Conservation (phyloP, 2,329 filamentous ascomycete genomes). For the Colletotrichum sublineola region DNA sequence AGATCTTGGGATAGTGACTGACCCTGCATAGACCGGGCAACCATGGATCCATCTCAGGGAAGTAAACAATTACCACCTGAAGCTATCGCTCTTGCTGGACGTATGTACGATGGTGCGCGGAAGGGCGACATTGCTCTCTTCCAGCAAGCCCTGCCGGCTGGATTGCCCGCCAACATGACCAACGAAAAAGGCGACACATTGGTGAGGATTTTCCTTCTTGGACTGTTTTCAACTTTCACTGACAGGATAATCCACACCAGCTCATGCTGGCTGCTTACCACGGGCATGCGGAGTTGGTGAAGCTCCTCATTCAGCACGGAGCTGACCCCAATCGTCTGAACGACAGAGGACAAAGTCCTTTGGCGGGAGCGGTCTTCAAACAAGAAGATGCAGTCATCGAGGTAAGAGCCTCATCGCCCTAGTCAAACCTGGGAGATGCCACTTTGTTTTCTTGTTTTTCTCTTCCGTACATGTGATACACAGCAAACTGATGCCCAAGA, state of each 20-base stretch:
- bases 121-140: slow-evolving; percentile 70
- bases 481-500: background rate
- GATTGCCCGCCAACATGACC: slow-evolving; percentile 77
- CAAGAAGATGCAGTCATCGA: slow-evolving; percentile 74
- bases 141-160: slow-evolving; percentile 73
- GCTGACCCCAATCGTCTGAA: slow-evolving; percentile 78
- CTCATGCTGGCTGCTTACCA: slow-evolving; percentile 82
- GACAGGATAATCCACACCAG: slow-evolving; percentile 49
- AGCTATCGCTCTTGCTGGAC: slow-evolving; percentile 74
- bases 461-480: background rate
- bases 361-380: slow-evolving; percentile 82
- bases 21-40: background rate
- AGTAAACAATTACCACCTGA: slow-evolving; percentile 66
- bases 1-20: background rate
- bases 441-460: too few species aligned
- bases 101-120: slow-evolving; percentile 77
- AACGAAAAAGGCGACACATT: slow-evolving; percentile 82
- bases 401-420: slow-evolving; percentile 49
- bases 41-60: slow-evolving; percentile 20
- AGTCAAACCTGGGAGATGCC: too few species aligned
- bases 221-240: background rate
- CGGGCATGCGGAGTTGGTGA: slow-evolving; percentile 72
- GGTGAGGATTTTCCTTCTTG: slow-evolving; percentile 53
- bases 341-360: slow-evolving; percentile 75
- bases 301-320: slow-evolving; percentile 70